Evolutionary conservation across 495 filamentous ascomycete genomes (phyloP).

Genomic region (Stereocaulon alpinum): DNA sequence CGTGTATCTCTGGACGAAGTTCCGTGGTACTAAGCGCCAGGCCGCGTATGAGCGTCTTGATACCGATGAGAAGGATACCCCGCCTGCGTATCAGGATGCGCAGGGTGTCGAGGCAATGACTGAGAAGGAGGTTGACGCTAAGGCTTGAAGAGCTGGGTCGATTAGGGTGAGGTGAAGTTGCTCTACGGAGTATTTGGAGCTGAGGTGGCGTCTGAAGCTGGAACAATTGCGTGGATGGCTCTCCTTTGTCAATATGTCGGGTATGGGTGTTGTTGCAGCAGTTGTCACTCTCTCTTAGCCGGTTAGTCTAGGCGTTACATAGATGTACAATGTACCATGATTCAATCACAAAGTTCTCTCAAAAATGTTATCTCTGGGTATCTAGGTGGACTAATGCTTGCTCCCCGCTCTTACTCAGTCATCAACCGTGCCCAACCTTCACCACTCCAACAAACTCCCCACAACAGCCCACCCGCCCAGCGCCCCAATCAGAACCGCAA

Average conservation of each 20-base stretch:
- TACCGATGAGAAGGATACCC: conserved; percentile 21
- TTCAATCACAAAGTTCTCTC: not conserved
- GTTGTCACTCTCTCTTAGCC: conserved; percentile 4
- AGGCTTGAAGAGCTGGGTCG: not conserved
- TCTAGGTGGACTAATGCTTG: not conserved
- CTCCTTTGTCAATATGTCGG: not conserved
- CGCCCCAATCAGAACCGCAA: conserved; percentile 34
- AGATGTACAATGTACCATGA: conserved; percentile 4
- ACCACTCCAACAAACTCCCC: conserved; percentile 10
- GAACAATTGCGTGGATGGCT: not conserved
- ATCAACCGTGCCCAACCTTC: too few relatives aligned
- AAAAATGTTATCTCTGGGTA: not conserved
- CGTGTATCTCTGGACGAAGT: conserved; percentile 39
- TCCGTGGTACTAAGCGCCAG: conserved; percentile 3
- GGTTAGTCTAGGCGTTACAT: not conserved
- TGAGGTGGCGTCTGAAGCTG: not conserved
- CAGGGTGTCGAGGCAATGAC: not conserved
- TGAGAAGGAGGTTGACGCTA: conserved; percentile 21
- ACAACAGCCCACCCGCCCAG: conserved; percentile 34
- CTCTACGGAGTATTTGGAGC: not conserved
- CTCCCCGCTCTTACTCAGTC: too few relatives aligned
- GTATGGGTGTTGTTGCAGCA: not conserved
- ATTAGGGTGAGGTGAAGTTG: not conserved
- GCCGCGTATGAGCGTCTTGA: conserved; percentile 15
- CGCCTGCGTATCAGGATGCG: conserved; percentile 19